Base-by-base conservation (phyloP, 2,329 filamentous ascomycete genomes). In the Meredithiella fracta region DNA sequence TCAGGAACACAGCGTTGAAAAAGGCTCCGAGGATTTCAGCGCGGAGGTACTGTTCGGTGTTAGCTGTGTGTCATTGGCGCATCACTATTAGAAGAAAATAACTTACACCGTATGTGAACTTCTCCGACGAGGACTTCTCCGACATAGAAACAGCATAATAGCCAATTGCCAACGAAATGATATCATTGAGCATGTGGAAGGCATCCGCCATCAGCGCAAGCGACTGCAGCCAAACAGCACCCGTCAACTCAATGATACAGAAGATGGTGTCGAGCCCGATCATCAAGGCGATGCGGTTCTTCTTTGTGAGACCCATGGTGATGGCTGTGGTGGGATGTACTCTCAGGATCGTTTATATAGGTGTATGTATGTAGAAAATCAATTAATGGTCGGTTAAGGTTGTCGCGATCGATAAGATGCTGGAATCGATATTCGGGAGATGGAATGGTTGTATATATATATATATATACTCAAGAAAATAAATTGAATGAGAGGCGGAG, bases 131-230 rank as follows among this genome's bases (percentile, higher is more conserved):
- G 61, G 83, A 86, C 64, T 86, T 82, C 67, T 86, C 86, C 25
- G 90, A 87, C 53, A 94, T 86, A 60, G 84, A 86, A 55, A 98
- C 92, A 54, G 92, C 92, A 91, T 92, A 98, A 42, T 97, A 70
- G 61, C 92, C 92, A 60, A 98, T 91, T 57, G 83, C 78, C 14
- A 98, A 74, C 1, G 92, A 97, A 59, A 98, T 83, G 63, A 98
- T 92, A 78, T 98, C 92, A 73, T 98, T 98, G 59, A 98, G 76
- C 92, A 98, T 98, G 71, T 98, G 92, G 69, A 98, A 98, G 59
- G 92, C 89, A 72, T 98, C 92, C 55, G 92, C 92, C 66, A 94
- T 89, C 58, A 98, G 78, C 38, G 92, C 92, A 62, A 98, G 78
- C 17, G 92, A 97, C 66, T 90, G 84, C 59, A 94, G 88, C 60